Evolutionary conservation across 192 early-diverging fungal genomes (phyloP).

Genomic region (Mortierella claussenii): DNA sequence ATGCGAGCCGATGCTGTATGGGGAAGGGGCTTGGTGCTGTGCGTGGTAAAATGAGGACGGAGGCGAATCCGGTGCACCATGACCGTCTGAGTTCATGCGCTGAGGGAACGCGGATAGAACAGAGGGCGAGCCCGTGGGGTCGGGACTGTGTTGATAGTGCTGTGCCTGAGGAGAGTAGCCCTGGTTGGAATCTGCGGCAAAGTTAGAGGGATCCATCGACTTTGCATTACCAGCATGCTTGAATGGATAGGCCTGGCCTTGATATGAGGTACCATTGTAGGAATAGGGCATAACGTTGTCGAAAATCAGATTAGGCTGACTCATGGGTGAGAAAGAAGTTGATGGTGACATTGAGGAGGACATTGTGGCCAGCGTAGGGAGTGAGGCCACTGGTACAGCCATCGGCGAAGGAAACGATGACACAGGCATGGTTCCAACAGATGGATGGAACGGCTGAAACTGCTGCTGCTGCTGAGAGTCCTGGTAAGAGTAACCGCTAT

Average conservation of each 20-base stretch:
- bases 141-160: constrained; percentile 38
- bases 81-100: constrained; percentile 24
- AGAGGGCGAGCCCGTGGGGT: constrained; percentile 35
- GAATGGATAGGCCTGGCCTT: constrained; percentile 37
- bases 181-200: constrained; percentile 23
- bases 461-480: constrained; percentile 23
- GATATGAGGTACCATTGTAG: constrained; percentile 36
- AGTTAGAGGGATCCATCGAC: constrained; percentile 25
- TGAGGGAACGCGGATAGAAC: constrained; percentile 34
- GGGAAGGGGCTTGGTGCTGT: constrained; percentile 28
- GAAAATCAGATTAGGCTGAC: constrained; percentile 34
- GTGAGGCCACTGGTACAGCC: constrained; percentile 37
- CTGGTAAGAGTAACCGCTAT: constrained; percentile 21
- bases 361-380: constrained; percentile 46
- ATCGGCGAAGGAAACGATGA: constrained; percentile 36
- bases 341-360: constrained; percentile 41
- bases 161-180: constrained; percentile 27
- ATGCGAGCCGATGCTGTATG: constrained; percentile 30
- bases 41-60: constrained; percentile 30
- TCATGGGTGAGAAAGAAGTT: constrained; percentile 37
- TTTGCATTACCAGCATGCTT: constrained; percentile 54
- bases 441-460: constrained; percentile 33
- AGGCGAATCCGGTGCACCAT: constrained; percentile 20
- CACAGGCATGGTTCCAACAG: constrained; percentile 30
- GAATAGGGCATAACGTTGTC: constrained; percentile 47